These are phyloP conservation scores for Backusella psychrophila DNA, from an alignment of 192 early-diverging fungal genomes.

Conservation along the genomic window DNA sequence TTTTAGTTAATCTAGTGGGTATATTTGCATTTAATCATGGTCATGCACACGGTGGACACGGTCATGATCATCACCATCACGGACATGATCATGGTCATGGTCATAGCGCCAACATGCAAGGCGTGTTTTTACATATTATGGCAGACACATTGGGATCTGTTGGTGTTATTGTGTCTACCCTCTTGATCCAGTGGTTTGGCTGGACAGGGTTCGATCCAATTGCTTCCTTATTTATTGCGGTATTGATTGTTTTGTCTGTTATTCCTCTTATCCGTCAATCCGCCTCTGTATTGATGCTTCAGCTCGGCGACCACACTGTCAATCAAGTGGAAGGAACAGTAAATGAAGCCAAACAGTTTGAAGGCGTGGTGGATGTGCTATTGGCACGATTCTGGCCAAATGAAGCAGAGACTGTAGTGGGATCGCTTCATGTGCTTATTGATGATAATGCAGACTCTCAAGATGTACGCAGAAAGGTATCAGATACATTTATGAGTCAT, in stretches of 20 bases:
- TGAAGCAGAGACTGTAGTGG: constrained; percentile 48
- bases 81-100: constrained; percentile 59
- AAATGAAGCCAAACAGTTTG: constrained; percentile 40
- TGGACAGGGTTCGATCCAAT: constrained; percentile 97
- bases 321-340: constrained; percentile 45
- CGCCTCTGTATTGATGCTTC: constrained; percentile 52
- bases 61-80: constrained; percentile 57
- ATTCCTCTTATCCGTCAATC: constrained; percentile 82
- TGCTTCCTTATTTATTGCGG: constrained; percentile 88
- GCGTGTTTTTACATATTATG: constrained; percentile 92
- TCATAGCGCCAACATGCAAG: constrained; percentile 87
- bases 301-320: constrained; percentile 38
- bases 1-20: constrained; percentile 91
- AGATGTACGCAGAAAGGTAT: constrained; percentile 39
- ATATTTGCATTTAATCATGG: constrained; percentile 92
- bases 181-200: constrained; percentile 85
- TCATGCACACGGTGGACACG: constrained; percentile 65
- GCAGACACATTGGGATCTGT: constrained; percentile 94
- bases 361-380: constrained; percentile 40
- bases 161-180: constrained; percentile 92
- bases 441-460: constrained; percentile 26
- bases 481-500: constrained; percentile 41
- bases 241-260: constrained; percentile 81
- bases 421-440: constrained; percentile 50
- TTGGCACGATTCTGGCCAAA: constrained; percentile 59